Evolutionary conservation across 257 asterid genomes (phyloP).

Genomic region (Striga asiatica): DNA sequence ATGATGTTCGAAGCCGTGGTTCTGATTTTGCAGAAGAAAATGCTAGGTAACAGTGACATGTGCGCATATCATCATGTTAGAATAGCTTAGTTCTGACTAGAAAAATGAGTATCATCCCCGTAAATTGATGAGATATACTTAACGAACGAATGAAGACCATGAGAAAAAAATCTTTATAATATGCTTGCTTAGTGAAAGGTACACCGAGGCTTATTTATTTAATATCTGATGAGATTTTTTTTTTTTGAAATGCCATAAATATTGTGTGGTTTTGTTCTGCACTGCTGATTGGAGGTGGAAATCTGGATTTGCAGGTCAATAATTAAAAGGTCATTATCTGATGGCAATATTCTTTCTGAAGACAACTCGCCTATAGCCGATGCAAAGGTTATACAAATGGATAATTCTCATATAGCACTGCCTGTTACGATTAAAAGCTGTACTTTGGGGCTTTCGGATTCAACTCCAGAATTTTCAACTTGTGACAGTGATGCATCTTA

Average conservation of each 20-base stretch:
- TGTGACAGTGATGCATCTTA: conserved; percentile 36
- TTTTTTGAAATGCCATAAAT: no score
- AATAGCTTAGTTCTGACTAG: no score
- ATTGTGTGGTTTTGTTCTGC: no score
- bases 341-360: conserved; percentile 63
- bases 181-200: neutral
- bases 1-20: conserved; percentile 46
- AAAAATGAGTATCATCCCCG: no score
- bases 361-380: conserved; percentile 44
- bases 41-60: conserved; percentile 37
- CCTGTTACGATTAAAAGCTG: conserved; percentile 22
- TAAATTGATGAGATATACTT: neutral
- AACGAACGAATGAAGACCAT: neutral
- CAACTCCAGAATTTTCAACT: conserved; percentile 56
- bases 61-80: neutral
- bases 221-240: no score
- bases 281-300: conserved; percentile 10
- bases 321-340: conserved; percentile 79
- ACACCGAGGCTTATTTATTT: no score
- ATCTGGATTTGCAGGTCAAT: conserved; percentile 38
- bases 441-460: conserved; percentile 35
- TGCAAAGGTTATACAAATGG: conserved; percentile 24
- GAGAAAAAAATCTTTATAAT: no score
- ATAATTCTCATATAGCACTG: conserved; percentile 32
- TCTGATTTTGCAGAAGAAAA: conserved; percentile 38